A percentile compares a stretch with the other conserved stretches of the same genome.
These are phyloP conservation scores for Colletotrichum incanum DNA, from an alignment of 2,329 filamentous ascomycete genomes.

Conservation along the genomic window DNA sequence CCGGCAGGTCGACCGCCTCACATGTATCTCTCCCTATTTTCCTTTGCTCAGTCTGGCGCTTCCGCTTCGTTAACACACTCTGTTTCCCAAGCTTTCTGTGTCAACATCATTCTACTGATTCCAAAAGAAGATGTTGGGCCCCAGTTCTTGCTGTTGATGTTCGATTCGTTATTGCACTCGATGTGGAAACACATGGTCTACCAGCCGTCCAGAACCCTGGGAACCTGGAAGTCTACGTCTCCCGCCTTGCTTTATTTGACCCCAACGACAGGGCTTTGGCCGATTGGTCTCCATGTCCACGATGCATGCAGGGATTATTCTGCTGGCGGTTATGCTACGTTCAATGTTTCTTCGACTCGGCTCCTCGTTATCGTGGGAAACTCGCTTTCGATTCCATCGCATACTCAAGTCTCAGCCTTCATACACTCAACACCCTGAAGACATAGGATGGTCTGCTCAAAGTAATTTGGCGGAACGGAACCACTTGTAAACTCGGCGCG, in stretches of 20 bases:
- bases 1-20: not conserved
- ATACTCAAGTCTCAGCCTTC: not conserved
- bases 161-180: not conserved
- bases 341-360: not conserved
- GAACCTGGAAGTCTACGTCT: not conserved
- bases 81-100: not conserved
- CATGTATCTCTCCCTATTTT: not conserved
- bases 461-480: not conserved
- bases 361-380: not conserved
- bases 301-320: no score
- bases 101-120: not conserved
- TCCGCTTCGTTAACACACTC: not conserved
- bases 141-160: not conserved
- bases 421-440: not conserved
- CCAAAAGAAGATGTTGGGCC: not conserved
- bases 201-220: not conserved
- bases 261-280: no score
- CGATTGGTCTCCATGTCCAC: no score
- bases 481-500: not conserved
- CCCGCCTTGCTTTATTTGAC: not conserved
- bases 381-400: not conserved
- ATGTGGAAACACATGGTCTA: not conserved
- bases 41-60: not conserved
- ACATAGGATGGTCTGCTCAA: not conserved
- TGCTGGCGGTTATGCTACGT: no score